Evolutionary conservation across 139 green algal genomes (phyloP).

Genomic region (Axilococcus clingmanii): DNA sequence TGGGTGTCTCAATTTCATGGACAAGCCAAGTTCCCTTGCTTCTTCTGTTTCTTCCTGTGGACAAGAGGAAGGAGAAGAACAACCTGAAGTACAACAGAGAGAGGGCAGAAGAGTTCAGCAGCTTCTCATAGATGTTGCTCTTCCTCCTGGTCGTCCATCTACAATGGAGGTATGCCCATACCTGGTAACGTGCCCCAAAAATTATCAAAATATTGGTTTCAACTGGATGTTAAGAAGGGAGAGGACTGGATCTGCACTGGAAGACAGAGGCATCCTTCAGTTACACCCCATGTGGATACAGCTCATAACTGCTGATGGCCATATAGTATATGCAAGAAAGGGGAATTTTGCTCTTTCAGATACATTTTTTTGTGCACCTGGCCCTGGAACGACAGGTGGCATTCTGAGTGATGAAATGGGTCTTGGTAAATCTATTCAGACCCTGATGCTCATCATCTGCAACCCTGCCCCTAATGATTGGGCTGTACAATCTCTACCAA

Average conservation of each 20-base stretch:
- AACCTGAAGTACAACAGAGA: no score
- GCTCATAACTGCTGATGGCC: slow-evolving; percentile 22
- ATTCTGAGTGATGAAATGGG: slow-evolving; percentile 48
- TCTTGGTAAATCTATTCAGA: slow-evolving; percentile 44
- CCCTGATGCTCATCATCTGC: slow-evolving; percentile 40
- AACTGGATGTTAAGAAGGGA: slow-evolving; percentile 52
- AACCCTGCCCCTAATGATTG: slow-evolving; percentile 24
- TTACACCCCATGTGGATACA: slow-evolving; percentile 52
- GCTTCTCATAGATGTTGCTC: no score
- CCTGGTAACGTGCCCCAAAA: slow-evolving; percentile 25
- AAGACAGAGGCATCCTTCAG: slow-evolving; percentile 25
- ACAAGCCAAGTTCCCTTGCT: no score
- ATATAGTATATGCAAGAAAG: slow-evolving; percentile 24
- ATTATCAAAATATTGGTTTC: slow-evolving; percentile 46
- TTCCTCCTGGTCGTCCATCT: no score
- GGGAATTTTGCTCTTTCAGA: slow-evolving; percentile 3
- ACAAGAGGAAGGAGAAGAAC: no score
- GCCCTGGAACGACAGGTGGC: slow-evolving; percentile 38
- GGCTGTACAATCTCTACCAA: slow-evolving; percentile 15
- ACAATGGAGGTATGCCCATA: no score
- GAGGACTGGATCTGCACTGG: slow-evolving; percentile 29
- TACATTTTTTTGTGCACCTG: slow-evolving; percentile 13
- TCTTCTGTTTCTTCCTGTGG: no score
- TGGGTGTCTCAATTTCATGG: no score
- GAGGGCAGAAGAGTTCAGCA: no score